phyloP scores from a whole-genome alignment of 2,329 filamentous ascomycete species.

The Ceratocystis cubensis region DNA sequence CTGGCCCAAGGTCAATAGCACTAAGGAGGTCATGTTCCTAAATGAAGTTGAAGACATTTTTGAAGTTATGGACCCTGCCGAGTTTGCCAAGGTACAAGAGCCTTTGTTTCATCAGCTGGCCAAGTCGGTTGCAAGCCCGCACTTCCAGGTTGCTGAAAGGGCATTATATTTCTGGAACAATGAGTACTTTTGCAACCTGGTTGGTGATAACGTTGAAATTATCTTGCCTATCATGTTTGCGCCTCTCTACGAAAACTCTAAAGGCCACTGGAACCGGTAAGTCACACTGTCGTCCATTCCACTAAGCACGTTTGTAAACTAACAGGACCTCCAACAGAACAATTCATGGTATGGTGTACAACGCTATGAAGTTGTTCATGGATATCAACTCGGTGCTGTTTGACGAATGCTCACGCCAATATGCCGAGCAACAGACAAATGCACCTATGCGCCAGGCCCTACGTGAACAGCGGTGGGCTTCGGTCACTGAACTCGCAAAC shows the following conservation, averaged over 20 bases:
- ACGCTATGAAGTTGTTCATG: conserved; percentile 99
- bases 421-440: conserved; percentile 90
- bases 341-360: conserved; percentile 99
- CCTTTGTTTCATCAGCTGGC: conserved; percentile 93
- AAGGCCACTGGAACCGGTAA: conserved; percentile 97
- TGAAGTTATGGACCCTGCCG: conserved; percentile 97
- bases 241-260: conserved; percentile 94
- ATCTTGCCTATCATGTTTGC: conserved; percentile 99
- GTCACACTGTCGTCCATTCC: conserved; percentile 24
- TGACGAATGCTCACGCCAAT: conserved; percentile 96
- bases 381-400: conserved; percentile 98
- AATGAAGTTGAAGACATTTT: conserved; percentile 99
- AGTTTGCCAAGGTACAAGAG: conserved; percentile 97
- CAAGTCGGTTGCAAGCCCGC: conserved; percentile 94
- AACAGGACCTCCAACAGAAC: conserved; percentile 45
- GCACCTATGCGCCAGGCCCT: conserved; percentile 71
- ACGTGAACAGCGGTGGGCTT: conserved; percentile 81
- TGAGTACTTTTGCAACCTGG: conserved; percentile 98
- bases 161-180: conserved; percentile 99
- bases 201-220: conserved; percentile 97
- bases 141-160: conserved; percentile 96
- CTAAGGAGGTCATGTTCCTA: conserved; percentile 98
- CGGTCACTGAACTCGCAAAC: conserved; percentile 67
- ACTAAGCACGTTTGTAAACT: background rate
- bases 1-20: conserved; percentile 99